Evolutionary conservation across 495 filamentous ascomycete species (phyloP), one percentile per base, ranked within the genome.

Genomic region (Penicillium samsonianum): DNA sequence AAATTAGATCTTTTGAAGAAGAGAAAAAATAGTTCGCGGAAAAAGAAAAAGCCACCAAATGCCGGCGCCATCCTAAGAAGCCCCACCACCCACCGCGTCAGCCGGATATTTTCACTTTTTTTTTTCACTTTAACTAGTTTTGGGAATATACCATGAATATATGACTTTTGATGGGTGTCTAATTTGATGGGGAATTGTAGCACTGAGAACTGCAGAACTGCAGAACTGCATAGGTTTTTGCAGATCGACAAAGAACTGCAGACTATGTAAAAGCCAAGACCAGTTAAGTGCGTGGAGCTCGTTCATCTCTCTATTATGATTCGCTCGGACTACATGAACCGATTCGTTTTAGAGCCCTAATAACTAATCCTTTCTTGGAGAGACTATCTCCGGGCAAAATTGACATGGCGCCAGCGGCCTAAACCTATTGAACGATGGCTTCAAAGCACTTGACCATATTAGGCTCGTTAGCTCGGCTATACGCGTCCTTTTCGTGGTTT

Each of bases 61-160:
- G 61, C 48, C 48, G 42, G 58, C 64, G 64, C 60, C 55, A 60
- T 67, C 38, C 50, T n/a, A 51, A n/a, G 62, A 51, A 12, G 62
- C 65, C 62, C 65, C 65, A 67, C 65, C 42, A 10, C 11, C 7
- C 33, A 64, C 65, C 61, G 58, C 64, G 65, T 67, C 59, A 62
- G 61, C 62, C 33, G 12, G 23, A 48, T 30, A 44, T 31, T 53
- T 57, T 49, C 35, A 26, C 19, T 40, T 35, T 38, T 46, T 33
- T 10, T 3, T 14, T 35, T 17, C 11, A 33, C 4, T 33, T 33
- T 10, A n/a, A 17, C 52, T 35, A 30, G 22, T 46, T n/a, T 35
- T 1, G 11, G 14, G 16, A 17, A 52, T 58, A 25, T 5, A 58
- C 23, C 50, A 31, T 28, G 12, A 16, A 53, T 52, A 46, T 20